Evolutionary conservation across 768 basidiomycete genomes (phyloP), one percentile per base, ranked within the genome.

Genomic region (Guyanaporus albipodus): DNA sequence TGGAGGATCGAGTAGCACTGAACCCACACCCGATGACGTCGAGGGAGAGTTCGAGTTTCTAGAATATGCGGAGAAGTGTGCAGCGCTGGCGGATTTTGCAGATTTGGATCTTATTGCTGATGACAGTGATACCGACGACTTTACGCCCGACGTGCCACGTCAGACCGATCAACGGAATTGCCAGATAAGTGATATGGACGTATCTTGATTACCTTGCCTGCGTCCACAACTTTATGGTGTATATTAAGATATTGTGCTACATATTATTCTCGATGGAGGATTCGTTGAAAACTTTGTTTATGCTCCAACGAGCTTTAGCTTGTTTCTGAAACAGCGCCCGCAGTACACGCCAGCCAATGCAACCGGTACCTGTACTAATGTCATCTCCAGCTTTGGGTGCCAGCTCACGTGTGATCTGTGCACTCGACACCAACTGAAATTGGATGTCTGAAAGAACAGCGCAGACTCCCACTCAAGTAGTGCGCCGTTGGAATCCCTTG

Each of bases 41-140:
- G 76, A 79, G 8, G 75, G 80, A 49, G 82, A 83, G 51, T 65
- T 83, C 2, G 82, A 83, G 51, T 65, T 83, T 1, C 68, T 73
- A 32, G 79, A 73, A 17, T 80, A 83, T 52, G 83, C 80, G 0
- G 77, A 80, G 39, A 79, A 81, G 58, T 67, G 69, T 36, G 64
- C 70, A 2, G 68, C 70, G 0, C 26, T 73, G 2, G 72, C 67
- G 2, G 77, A 76, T 17, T 76, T 79, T 48, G 76, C 73, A 18
- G 76, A 78, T 55, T 52, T 79, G 15, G 64, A 67, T 17, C 38
- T 56, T 9, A 24, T 21, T 2, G 18, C 24, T 3, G 56, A 59
- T 5, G 55, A 60, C 31, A 54, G 51, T 37, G 64, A 67, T 31
- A 9, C 44, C 0, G 66, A 66, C 24, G 66, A 57, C 21, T 23